Base-by-base conservation (phyloP, 2,329 filamentous ascomycete species). In the Kalaharituber pfeilii region DNA sequence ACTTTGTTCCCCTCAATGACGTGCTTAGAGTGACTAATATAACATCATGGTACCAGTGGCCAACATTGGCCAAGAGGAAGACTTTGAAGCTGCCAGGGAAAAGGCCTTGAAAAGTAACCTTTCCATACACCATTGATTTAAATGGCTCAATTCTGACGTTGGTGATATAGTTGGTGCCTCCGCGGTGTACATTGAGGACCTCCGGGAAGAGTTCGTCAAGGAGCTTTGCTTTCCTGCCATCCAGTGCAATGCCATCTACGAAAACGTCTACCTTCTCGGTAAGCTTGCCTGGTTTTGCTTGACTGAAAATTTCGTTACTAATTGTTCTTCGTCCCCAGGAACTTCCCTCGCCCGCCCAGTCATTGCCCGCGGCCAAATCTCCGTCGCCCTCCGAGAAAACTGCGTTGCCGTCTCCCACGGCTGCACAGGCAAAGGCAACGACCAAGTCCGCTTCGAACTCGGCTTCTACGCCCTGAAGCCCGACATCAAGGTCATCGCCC, bases 221-320 rank as follows among this genome's bases (percentile, higher is more conserved):
- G 77, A 89, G 72, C 75, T 91, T 45, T 82, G 81, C 73, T 88
- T 81, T 76, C 81, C 77, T 52, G 84, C 85, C 58, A 77, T 91
- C 59, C 82, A 86, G 69, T 85, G 79, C 70, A 79, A 81, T 61
- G 78, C 78, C 58, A 77, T 80, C 67, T 82, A 80, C 67, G 79
- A 86, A 72, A 80, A 80, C 65, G 71, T 74, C 59, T 79, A 79
- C 70, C 72, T 79, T 49, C 72, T 79, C 59, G 72, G 75, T 69
- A 67, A 59, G 65, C 59, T 53, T 66, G n/a, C 30, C 30, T 9
- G n/a, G n/a, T 36, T 36, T 36, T n/a, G n/a, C 30, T 36, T 9
- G 9, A 9, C n/a, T 36, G 1, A 30, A 49, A 27, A 51, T 50
- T 53, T 24, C 29, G 5, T 57, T 36, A 56, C 51, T 26, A 54